Base-by-base conservation (phyloP, 2,329 filamentous ascomycete genomes). In the Cercospora sp. region DNA sequence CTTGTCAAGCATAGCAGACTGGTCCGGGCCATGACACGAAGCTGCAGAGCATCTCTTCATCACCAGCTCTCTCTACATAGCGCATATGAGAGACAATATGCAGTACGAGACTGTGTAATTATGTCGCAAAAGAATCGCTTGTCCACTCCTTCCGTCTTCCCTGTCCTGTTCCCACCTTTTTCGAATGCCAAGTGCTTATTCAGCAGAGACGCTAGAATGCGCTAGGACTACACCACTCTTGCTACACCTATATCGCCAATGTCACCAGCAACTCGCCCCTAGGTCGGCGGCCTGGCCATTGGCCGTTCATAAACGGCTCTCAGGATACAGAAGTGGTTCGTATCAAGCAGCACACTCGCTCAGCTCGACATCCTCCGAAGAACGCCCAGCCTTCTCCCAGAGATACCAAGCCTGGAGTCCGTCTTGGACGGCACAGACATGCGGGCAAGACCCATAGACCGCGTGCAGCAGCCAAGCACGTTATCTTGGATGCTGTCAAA, bases 401-500 rank as follows among this genome's bases (percentile, higher is more conserved):
- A 37, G 1, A 24, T 58, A 59, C 55, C 55, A 59, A 59, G 55
- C 55, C 55, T 37, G 28, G 10, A 21, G 28, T 59, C 32, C n/a
- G 28, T 59, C 55, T 59, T 59, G 55, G 55, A 37, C 55, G 55
- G 28, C 55, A 59, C 32, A 4, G 28, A 59, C 32, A 59, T 59
- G 55, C 55, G 55, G 13, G 28, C 55, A 37, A 32, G 55, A 58
- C 28, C 55, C 28, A 37, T 37, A 32, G 8, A 18, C 28, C 30
- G 13, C 24, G 13, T 55, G 24, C 55, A 32, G 18, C 9, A 6
- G 55, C 55, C 55, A 59, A 59, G 55, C 55, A 21, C 9, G 16
- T 59, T 59, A 59, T 59, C 55, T 59, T 59, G 55, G 55, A 59
- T n/a, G 55, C 32, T 37, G 55, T 59, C 30, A 58, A 55, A 59